Conservation (phyloP, 441 rosid species). For the Corymbia calophylla region DNA sequence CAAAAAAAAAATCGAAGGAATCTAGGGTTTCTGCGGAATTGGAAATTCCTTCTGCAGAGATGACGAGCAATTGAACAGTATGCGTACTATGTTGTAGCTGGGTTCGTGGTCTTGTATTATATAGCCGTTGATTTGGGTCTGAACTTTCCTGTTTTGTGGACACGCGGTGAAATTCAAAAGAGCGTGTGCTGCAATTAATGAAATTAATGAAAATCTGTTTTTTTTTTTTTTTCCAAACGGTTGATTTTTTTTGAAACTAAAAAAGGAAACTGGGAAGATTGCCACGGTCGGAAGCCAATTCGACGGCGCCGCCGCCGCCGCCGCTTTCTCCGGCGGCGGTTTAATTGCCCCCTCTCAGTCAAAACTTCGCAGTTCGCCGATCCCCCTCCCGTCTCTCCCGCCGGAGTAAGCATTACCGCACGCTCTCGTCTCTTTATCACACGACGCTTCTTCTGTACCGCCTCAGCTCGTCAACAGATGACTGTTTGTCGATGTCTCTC, state of each 20-base stretch:
- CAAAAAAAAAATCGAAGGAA: too few species aligned
- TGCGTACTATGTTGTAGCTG: too few species aligned
- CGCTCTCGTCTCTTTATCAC: neutral
- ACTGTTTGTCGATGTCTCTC: neutral
- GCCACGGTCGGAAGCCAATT: constrained; percentile 44
- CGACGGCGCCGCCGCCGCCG: constrained; percentile 50
- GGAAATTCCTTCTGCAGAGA: too few species aligned
- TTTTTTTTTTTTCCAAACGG: too few species aligned
- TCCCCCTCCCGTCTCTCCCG: constrained; percentile 28
- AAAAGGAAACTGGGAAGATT: neutral
- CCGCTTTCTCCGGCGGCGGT: constrained; percentile 68
- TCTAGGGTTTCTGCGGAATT: too few species aligned
- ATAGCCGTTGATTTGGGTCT: neutral
- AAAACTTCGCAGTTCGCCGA: constrained; percentile 28
- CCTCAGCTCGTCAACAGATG: neutral
- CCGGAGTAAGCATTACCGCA: constrained; percentile 24
- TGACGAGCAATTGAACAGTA: too few species aligned
- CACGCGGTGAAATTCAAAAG: neutral
- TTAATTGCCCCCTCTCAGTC: constrained; percentile 79
- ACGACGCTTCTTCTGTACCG: too few species aligned
- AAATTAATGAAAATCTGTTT: neutral
- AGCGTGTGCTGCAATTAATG: neutral
- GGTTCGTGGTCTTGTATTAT: neutral
- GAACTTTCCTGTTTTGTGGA: neutral
- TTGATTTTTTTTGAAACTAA: neutral